phyloP scores from a whole-genome alignment of 768 basidiomycete species.

The Mycena floridula region DNA sequence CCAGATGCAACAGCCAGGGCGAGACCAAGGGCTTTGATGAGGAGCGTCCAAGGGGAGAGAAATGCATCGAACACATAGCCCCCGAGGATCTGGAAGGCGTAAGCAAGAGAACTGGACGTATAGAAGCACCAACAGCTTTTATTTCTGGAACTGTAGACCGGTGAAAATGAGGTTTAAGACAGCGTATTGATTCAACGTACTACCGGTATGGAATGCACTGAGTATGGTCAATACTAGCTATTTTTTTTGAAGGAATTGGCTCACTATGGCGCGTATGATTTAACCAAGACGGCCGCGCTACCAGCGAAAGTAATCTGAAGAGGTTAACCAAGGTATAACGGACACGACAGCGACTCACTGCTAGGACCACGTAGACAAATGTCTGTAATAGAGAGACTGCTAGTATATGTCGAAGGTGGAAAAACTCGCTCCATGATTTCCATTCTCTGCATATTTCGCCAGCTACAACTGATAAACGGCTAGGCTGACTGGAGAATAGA shows the following conservation, averaged over 20 bases:
- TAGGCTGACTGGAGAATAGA: background rate
- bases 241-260: conserved; percentile 13
- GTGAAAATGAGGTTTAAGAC: conserved; percentile 2
- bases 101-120: background rate
- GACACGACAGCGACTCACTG: conserved; percentile 34
- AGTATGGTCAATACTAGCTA: conserved; percentile 1
- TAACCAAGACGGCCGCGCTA: conserved; percentile 57
- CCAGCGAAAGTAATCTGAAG: conserved; percentile 54
- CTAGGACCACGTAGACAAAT: conserved; percentile 55
- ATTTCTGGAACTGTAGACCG: conserved; percentile 60
- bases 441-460: conserved; percentile 64
- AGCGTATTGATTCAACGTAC: conserved; percentile 24
- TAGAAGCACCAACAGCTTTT: conserved; percentile 46
- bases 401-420: conserved; percentile 48
- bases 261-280: conserved; percentile 67
- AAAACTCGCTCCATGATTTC: conserved; percentile 61
- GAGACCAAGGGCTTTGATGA: conserved; percentile 80
- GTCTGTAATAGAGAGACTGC: conserved; percentile 60
- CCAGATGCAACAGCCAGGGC: conserved; percentile 84
- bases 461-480: conserved; percentile 28
- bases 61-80: conserved; percentile 87
- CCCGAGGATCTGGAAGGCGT: conserved; percentile 52
- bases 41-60: conserved; percentile 78
- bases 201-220: conserved; percentile 77
- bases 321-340: conserved; percentile 2